Evolutionary conservation across 352 stramenopile species (phyloP).

Genomic region (Albugo laibachii): DNA sequence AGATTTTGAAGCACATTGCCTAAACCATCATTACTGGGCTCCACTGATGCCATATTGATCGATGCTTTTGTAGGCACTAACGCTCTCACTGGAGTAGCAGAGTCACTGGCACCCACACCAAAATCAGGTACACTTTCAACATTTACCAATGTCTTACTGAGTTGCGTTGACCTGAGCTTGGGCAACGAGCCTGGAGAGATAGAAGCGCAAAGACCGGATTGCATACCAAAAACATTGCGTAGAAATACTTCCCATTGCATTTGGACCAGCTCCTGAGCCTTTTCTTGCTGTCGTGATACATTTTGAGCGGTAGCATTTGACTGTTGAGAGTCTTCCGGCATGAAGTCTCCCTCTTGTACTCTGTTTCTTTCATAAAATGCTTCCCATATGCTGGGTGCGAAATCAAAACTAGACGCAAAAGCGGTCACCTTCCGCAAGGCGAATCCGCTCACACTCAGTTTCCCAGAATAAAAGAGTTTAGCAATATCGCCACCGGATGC

Average conservation of each 20-base stretch:
- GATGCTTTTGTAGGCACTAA: constrained; percentile 4
- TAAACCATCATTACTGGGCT: constrained; percentile 47
- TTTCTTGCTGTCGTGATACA: too few relatives aligned
- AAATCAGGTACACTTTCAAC: too few relatives aligned
- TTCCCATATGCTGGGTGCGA: constrained; percentile 58
- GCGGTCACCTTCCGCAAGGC: constrained; percentile 60
- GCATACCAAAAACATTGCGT: too few relatives aligned
- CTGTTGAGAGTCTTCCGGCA: too few relatives aligned
- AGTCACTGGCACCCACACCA: too few relatives aligned
- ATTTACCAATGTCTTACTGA: too few relatives aligned
- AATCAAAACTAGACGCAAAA: constrained; percentile 76
- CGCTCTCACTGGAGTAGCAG: constrained; percentile 8
- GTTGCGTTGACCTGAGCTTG: too few relatives aligned
- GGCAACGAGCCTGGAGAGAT: too few relatives aligned
- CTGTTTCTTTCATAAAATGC: constrained; percentile 53
- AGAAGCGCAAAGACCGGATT: too few relatives aligned
- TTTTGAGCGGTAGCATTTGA: too few relatives aligned
- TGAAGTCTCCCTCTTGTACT: constrained; percentile 8
- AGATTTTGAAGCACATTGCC: constrained; percentile 29
- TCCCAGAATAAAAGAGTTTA: constrained; percentile 66
- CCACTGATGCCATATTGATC: constrained; percentile 31
- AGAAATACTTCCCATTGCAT: too few relatives aligned
- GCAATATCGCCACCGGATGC: constrained; percentile 49
- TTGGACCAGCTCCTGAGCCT: too few relatives aligned
- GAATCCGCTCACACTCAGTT: constrained; percentile 56